Evolutionary conservation across 23 red algal species (phyloP).

Genomic region (Agarophyton chilense): DNA sequence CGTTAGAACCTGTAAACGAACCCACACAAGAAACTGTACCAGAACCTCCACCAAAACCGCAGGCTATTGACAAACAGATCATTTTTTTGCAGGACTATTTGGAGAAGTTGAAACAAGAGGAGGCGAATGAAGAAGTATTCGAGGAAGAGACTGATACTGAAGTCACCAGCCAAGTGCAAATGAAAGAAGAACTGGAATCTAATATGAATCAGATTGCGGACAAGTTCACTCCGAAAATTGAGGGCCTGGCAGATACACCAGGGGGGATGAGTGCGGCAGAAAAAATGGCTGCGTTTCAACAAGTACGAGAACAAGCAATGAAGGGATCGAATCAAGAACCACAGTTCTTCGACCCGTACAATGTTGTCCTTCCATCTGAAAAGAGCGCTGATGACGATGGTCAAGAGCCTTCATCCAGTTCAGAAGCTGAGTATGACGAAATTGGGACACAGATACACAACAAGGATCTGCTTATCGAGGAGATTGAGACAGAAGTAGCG

Average conservation of each 20-base stretch:
- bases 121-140: neutral
- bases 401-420: conserved; percentile 17
- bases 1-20: too few relatives aligned
- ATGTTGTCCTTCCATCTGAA: conserved; percentile 6
- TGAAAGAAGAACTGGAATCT: neutral
- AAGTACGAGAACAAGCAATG: conserved; percentile 32
- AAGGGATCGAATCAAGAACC: neutral
- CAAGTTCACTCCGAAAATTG: conserved; percentile 34
- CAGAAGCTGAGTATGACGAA: conserved; percentile 32
- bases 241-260: conserved; percentile 27
- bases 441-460: neutral
- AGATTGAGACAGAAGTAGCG: conserved; percentile 32
- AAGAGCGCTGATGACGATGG: conserved; percentile 41
- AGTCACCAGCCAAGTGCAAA: neutral
- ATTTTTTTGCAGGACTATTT: conserved; percentile 43
- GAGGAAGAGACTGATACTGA: neutral
- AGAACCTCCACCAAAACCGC: neutral
- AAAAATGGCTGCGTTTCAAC: conserved; percentile 55
- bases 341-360: conserved; percentile 31
- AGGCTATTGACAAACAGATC: conserved; percentile 55
- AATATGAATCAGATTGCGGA: neutral
- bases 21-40: neutral
- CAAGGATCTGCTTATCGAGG: conserved; percentile 26
- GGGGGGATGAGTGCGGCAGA: conserved; percentile 54
- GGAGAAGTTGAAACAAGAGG: conserved; percentile 46